Base-by-base conservation (phyloP, 1,284 basidiomycete species). In the Waitea zeae region DNA sequence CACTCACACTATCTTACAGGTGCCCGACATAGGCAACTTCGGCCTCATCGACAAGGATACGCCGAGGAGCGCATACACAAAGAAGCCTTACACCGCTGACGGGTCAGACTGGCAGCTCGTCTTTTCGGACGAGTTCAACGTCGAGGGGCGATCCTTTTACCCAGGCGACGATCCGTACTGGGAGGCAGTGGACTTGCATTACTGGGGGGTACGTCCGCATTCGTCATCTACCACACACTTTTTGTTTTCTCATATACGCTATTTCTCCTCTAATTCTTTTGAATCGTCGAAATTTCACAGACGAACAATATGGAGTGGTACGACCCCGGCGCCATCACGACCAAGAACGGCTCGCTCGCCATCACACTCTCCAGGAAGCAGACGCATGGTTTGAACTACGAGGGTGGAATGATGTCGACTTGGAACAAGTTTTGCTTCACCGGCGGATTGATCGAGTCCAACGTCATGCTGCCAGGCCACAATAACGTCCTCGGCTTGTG, bases 351-450 rank as follows among this genome's bases (percentile, higher is more conserved):
- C 2, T 54, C 61, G 19, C 59, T 87, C 24, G 60, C 65, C 24
- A 73, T 87, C 44, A 75, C 60, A 38, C 45, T 58, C 38, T 55
- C 47, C 38, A 50, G 56, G 39, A 54, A 56, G 38, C 49, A 61
- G 31, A 67, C 63, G 18, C 65, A 75, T 44, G 67, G 66, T 38
- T 57, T 81, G 44, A 63, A 73, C 43, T 79, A 70, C 45, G 61
- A 54, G 37, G 60, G 61, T 7, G 61, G 43, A 9, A 48, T 47
- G 47, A 49, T 47, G 22, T 26, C 28, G 17, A 24, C 12, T 12
- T 35, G 19, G 20, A 67, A 68, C 49, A 67, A 75, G 50, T 65
- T 77, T 42, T 77, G 74, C 51, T 79, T 76, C 52, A 70, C 63
- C 0, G 66, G 66, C 19, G 65, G 64, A 5, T 63, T 64, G 42